phyloP scores from a whole-genome alignment of 176 grass and related monocot genomes.

The Oryza brachyantha region DNA sequence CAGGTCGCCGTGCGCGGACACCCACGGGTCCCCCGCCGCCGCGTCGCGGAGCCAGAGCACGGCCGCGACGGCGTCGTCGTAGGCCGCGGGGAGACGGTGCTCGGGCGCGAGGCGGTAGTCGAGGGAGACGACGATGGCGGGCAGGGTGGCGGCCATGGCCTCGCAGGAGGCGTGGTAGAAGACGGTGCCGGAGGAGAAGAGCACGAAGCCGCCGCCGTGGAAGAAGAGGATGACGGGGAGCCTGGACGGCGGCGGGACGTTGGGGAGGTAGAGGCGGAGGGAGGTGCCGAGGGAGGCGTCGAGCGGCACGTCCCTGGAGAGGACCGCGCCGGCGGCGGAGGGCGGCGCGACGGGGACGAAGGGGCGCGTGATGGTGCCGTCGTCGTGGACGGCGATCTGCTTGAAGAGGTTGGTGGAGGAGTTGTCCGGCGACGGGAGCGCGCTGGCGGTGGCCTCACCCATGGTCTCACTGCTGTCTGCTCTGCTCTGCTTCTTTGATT shows the following conservation, averaged over 20 bases:
- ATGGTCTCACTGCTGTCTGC: background rate
- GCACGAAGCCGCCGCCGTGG: slow-evolving; percentile 85
- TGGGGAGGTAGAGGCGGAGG: slow-evolving; percentile 68
- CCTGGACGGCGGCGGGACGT: background rate
- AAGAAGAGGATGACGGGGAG: slow-evolving; percentile 85
- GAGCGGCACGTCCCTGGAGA: slow-evolving; percentile 70
- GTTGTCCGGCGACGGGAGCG: slow-evolving; percentile 7
- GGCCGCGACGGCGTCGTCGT: slow-evolving; percentile 67
- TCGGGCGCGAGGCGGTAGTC: slow-evolving; percentile 85
- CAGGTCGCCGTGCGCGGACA: slow-evolving; percentile 51
- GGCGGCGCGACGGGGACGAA: slow-evolving; percentile 36
- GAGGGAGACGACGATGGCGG: slow-evolving; percentile 54
- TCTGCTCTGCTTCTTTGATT: background rate
- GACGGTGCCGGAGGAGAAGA: slow-evolving; percentile 37
- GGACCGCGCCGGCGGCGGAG: background rate
- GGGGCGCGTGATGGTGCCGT: slow-evolving; percentile 74
- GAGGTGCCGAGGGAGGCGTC: slow-evolving; percentile 46
- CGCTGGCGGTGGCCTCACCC: background rate
- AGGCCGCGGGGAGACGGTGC: slow-evolving; percentile 65
- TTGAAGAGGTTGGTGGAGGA: slow-evolving; percentile 55
- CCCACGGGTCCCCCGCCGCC: slow-evolving; percentile 35
- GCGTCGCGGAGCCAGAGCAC: slow-evolving; percentile 55
- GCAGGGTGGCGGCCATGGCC: slow-evolving; percentile 48
- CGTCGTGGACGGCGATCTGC: slow-evolving; percentile 57
- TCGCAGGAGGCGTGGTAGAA: slow-evolving; percentile 70